Evolutionary conservation across 208 protist species (phyloP).

Genomic region (Trypanosoma theileri): DNA sequence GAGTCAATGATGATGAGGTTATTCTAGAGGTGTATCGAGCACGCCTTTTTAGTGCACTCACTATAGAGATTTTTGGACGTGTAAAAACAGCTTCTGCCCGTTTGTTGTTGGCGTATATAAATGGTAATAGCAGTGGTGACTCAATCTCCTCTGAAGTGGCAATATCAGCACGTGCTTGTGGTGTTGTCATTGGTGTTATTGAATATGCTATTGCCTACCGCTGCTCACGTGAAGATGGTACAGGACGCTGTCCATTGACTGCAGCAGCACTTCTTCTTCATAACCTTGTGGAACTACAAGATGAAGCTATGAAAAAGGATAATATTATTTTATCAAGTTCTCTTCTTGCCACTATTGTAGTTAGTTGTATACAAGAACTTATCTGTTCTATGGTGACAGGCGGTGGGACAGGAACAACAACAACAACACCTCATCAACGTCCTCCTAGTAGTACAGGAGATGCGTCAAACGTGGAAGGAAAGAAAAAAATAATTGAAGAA

Average conservation of each 20-base stretch:
- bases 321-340: neutral
- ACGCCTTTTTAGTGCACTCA: slow-evolving; percentile 36
- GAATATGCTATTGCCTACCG: slow-evolving; percentile 48
- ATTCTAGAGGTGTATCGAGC: slow-evolving; percentile 12
- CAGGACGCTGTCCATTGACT: slow-evolving; percentile 27
- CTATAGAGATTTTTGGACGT: slow-evolving; percentile 30
- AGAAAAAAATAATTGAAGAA: neutral
- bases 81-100: slow-evolving; percentile 23
- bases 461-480: neutral
- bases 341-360: slow-evolving; percentile 24
- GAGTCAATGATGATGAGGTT: neutral
- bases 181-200: slow-evolving; percentile 62
- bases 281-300: slow-evolving; percentile 26
- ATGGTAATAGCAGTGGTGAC: slow-evolving; percentile 20
- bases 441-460: slow-evolving; percentile 15
- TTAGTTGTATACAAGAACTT: slow-evolving; percentile 60
- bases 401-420: neutral
- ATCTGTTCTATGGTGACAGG: slow-evolving; percentile 60
- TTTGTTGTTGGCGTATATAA: slow-evolving; percentile 37
- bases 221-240: slow-evolving; percentile 19
- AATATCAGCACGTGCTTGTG: slow-evolving; percentile 30
- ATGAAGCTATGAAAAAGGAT: slow-evolving; percentile 3
- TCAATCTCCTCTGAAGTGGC: neutral
- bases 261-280: slow-evolving; percentile 26
- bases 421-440: slow-evolving; percentile 38